Base-by-base conservation (phyloP, 2,329 filamentous ascomycete species). In the Cyanodermella asteris region DNA sequence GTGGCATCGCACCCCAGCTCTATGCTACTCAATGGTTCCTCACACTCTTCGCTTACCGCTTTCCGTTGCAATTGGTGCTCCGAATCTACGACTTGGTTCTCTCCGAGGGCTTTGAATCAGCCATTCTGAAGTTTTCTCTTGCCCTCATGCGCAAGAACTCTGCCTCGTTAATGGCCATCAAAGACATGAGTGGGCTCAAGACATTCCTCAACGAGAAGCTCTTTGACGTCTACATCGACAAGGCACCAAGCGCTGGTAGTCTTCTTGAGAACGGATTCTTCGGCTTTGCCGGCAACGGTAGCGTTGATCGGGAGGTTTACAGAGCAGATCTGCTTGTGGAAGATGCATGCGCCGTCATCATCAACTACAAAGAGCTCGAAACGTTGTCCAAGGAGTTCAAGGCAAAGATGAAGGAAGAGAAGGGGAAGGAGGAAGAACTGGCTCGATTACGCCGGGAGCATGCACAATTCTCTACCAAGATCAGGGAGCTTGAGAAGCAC, bases 21-120 rank as follows among this genome's bases (percentile, higher is more conserved):
- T 97, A 97, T 44, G 87, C 87, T 22, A 97, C 87, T 0, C 87
- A 97, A 47, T 97, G 87, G 87, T 97, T 97, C 50, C 62, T 97
- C 24, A 97, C 87, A 0, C 61, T 97, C n/a, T 97, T 97, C 43
- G 81, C 84, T 16, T 97, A 97, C 47, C 76, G 90, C 20, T 97
- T 97, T 47, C 87, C 87, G 6, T 61, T 97, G 6, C 87, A 97
- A 44, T 67, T 97, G 7, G 87, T 97, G 5, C 70, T 97, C 29
- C 76, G 87, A 16, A 90, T 97, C 25, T 97, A 94, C 49, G 87
- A 97, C 44, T 55, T 97, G 28, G 87, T 97, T 25, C 59, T 97
- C 11, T 87, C 78, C 23, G 84, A 94, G 48, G 87, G 90, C 3
- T 59, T 97, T 10, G 77, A 81, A 26, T 60, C 57, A 24, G 87